Evolutionary conservation across 2,329 filamentous ascomycete species (phyloP), one percentile per base, ranked within the genome.

Genomic region (Curvularia eragrostidis): DNA sequence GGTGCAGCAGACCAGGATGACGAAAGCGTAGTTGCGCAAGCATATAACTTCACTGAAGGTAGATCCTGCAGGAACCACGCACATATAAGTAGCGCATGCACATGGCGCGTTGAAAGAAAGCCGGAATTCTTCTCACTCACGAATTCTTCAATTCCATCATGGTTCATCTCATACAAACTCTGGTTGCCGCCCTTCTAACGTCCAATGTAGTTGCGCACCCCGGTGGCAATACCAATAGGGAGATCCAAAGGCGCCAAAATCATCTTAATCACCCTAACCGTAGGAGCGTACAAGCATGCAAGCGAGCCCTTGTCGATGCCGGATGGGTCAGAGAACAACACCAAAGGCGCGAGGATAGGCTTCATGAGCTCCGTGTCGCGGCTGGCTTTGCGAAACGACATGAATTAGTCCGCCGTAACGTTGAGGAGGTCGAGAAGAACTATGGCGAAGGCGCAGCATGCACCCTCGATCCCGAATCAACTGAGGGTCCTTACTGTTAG

Each of bases 241-340:
- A 74, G 12, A 68, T 74, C 13, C 39, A 69, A 24, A 66, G 70
- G 32, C 61, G 71, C 23, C 66, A 71, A 49, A 68, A 70, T 32
- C 71, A 77, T 63, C 67, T 70, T 55, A 74, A 74, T 9, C 76
- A 79, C 42, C 75, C 79, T 4, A 65, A 71, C 41, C 69, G 77
- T 48, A 74, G 78, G 26, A 77, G 49, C 41, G 71, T 82, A 3
- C 58, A 65, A 21, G 62, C 61, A 47, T 74, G 71, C 61, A 74
- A 72, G 57, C 65, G 68, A n/a, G 66, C 70, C 52, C 65, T 74
- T 28, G 65, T 72, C 9, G 68, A 63, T 34, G 68, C 59, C n/a
- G 71, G 71, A 8, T 74, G 71, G 71, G 70, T 73, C 5, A 58
- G 67, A 47, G 69, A 74, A 36, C 69, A 77, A 18, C 74, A 77